phyloP scores from a whole-genome alignment of 2,329 filamentous ascomycete genomes.

The Myriosclerotinia scirpicola region DNA sequence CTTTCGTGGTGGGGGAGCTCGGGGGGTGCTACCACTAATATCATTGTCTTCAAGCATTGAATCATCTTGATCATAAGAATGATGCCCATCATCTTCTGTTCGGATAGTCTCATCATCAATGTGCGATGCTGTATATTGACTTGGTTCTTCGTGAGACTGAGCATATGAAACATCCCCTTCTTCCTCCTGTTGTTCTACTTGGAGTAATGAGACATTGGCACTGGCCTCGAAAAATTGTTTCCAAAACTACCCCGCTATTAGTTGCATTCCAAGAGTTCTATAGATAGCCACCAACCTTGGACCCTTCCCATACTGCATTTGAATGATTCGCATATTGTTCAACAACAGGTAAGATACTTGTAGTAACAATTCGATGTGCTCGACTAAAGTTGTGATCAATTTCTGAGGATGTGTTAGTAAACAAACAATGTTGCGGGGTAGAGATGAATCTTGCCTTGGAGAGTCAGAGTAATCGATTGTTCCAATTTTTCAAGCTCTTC shows the following conservation, averaged over 20 bases:
- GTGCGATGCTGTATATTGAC: slow-evolving; percentile 41
- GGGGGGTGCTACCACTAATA: slow-evolving; percentile 68
- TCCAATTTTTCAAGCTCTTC: slow-evolving; percentile 96
- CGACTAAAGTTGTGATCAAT: slow-evolving; percentile 99
- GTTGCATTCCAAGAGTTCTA: slow-evolving; percentile 4
- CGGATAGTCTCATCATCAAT: slow-evolving; percentile 37
- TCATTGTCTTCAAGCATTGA: slow-evolving; percentile 66
- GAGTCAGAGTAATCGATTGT: slow-evolving; percentile 91
- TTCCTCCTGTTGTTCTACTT: slow-evolving; percentile 78
- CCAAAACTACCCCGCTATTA: slow-evolving; percentile 71
- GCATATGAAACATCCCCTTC: slow-evolving; percentile 51
- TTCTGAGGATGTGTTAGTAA: slow-evolving; percentile 54
- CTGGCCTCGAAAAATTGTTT: slow-evolving; percentile 99
- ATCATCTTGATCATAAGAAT: slow-evolving; percentile 50
- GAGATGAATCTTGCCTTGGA: slow-evolving; percentile 66
- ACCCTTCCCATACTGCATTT: slow-evolving; percentile 91
- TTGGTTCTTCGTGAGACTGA: slow-evolving; percentile 39
- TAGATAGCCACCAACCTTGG: slow-evolving; percentile 61
- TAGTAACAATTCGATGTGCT: slow-evolving; percentile 92
- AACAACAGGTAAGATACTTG: slow-evolving; percentile 87
- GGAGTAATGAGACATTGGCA: slow-evolving; percentile 92
- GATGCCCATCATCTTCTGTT: slow-evolving; percentile 36
- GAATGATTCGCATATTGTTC: slow-evolving; percentile 96
- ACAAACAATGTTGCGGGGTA: slow-evolving; percentile 1
- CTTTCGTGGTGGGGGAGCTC: slow-evolving; percentile 52